A percentile compares a stretch with the other conserved stretches of the same genome.
phyloP scores from a whole-genome alignment of 352 stramenopile species.

The Globisporangium iwayamae region DNA sequence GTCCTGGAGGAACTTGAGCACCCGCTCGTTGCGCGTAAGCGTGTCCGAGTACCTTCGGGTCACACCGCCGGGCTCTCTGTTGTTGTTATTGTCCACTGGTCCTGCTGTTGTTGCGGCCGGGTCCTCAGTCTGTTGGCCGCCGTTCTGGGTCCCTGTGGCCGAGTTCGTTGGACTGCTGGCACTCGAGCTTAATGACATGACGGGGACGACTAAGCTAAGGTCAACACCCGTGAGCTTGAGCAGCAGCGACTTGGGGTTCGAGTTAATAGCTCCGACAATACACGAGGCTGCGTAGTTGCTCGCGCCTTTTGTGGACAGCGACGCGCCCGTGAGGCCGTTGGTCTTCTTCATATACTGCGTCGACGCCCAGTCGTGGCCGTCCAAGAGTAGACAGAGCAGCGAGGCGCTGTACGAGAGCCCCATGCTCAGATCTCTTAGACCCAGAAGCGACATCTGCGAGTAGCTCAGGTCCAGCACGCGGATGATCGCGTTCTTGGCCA shows the following conservation, averaged over 20 bases:
- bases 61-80: neutral
- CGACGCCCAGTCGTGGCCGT: conserved; percentile 81
- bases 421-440: conserved; percentile 64
- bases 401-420: conserved; percentile 58
- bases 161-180: neutral
- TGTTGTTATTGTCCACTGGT: neutral
- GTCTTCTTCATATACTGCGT: conserved; percentile 85
- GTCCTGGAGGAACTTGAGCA: conserved; percentile 52
- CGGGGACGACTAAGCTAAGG: conserved; percentile 42
- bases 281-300: conserved; percentile 75
- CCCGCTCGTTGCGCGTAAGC: conserved; percentile 49
- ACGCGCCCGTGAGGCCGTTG: conserved; percentile 47
- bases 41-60: conserved; percentile 36
- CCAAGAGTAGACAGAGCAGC: conserved; percentile 67
- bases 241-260: conserved; percentile 58
- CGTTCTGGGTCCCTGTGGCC: neutral
- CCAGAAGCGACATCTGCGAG: conserved; percentile 74
- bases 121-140: neutral
- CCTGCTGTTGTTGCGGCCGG: neutral
- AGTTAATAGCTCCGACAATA: conserved; percentile 66
- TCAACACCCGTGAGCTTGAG: conserved; percentile 82
- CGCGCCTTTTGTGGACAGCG: conserved; percentile 58
- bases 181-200: neutral
- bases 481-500: conserved; percentile 68
- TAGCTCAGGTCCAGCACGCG: conserved; percentile 81